Percentiles rank a stretch among this genome's conserved stretches.
phyloP scores from a whole-genome alignment of 805 yeast species.

The Phaffomyces opuntiae region DNA sequence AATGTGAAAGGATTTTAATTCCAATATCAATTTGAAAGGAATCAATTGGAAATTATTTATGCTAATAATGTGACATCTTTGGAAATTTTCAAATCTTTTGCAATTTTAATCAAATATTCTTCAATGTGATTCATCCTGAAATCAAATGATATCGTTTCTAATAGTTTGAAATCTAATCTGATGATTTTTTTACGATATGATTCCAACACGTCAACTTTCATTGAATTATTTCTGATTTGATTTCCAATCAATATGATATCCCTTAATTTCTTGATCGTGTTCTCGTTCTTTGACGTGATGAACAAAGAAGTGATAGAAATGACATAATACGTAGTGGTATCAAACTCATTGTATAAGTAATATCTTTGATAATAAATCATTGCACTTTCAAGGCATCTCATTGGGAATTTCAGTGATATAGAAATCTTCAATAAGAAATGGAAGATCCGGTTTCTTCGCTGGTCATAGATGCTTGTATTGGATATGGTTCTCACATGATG shows the following conservation, averaged over 20 bases:
- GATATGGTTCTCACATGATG: constrained; percentile 45
- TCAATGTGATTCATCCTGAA: constrained; percentile 66
- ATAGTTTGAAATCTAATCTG: constrained; percentile 58
- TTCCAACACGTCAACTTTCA: constrained; percentile 35
- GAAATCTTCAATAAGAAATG: constrained; percentile 48
- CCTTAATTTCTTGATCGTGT: constrained; percentile 68
- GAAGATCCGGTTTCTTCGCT: constrained; percentile 46
- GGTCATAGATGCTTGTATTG: constrained; percentile 42
- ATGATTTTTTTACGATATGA: constrained; percentile 50
- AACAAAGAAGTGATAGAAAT: constrained; percentile 65
- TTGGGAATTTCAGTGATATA: constrained; percentile 54
- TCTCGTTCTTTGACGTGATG: constrained; percentile 73
- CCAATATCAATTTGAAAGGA: constrained; percentile 61
- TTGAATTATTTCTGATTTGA: constrained; percentile 24
- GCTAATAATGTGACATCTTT: constrained; percentile 47
- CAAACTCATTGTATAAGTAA: constrained; percentile 57
- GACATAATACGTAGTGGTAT: constrained; percentile 45
- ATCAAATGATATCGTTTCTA: constrained; percentile 77
- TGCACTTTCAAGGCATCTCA: constrained; percentile 61
- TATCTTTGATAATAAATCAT: constrained; percentile 69
- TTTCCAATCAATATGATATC: constrained; percentile 46
- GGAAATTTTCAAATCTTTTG: constrained; percentile 40
- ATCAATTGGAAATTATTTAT: constrained; percentile 77
- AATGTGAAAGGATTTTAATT: constrained; percentile 67
- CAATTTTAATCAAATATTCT: constrained; percentile 54